Evolutionary conservation across 2,329 filamentous ascomycete genomes (phyloP).

Genomic region (Incumbomyces lentus): DNA sequence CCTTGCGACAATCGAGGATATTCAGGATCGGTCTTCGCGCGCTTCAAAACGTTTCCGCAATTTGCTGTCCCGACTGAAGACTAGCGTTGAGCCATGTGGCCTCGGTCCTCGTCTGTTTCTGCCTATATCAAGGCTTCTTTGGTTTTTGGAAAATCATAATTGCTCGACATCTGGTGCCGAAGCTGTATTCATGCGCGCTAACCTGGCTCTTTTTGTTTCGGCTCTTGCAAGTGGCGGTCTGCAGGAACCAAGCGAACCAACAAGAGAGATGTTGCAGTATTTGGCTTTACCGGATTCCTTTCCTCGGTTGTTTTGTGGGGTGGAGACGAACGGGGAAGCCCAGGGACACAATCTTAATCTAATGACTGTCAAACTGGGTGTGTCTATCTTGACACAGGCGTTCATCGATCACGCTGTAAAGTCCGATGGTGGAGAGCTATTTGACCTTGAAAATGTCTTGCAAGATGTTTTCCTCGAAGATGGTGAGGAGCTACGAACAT

Average conservation of each 20-base stretch:
- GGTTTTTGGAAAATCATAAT: background rate
- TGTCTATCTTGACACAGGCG: slow-evolving; percentile 47
- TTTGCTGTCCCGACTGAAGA: slow-evolving; percentile 19
- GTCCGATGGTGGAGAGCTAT: slow-evolving; percentile 24
- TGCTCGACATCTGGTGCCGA: background rate
- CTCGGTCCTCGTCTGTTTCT: background rate
- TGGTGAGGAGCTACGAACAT: slow-evolving; percentile 23
- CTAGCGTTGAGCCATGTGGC: slow-evolving; percentile 23
- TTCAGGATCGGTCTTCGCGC: slow-evolving; percentile 2
- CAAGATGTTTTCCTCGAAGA: slow-evolving; percentile 32
- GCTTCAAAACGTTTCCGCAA: slow-evolving; percentile 21
- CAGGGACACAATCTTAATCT: slow-evolving; percentile 19
- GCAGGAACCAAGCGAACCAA: background rate
- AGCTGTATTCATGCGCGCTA: slow-evolving; percentile 23
- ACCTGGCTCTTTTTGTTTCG: slow-evolving; percentile 34
- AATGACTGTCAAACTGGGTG: slow-evolving; percentile 34
- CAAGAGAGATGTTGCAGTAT: background rate
- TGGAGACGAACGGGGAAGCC: slow-evolving; percentile 25
- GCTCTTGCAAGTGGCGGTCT: slow-evolving; percentile 17
- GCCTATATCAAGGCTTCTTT: background rate
- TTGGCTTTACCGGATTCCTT: slow-evolving; percentile 8
- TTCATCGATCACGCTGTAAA: slow-evolving; percentile 36
- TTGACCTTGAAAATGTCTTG: slow-evolving; percentile 32
- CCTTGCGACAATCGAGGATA: background rate
- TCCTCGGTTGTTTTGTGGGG: slow-evolving; percentile 6